Percentiles rank a stretch among this genome's conserved stretches.
Conservation (phyloP, 148 eudicot species). For the Rhododendron ovatum region DNA sequence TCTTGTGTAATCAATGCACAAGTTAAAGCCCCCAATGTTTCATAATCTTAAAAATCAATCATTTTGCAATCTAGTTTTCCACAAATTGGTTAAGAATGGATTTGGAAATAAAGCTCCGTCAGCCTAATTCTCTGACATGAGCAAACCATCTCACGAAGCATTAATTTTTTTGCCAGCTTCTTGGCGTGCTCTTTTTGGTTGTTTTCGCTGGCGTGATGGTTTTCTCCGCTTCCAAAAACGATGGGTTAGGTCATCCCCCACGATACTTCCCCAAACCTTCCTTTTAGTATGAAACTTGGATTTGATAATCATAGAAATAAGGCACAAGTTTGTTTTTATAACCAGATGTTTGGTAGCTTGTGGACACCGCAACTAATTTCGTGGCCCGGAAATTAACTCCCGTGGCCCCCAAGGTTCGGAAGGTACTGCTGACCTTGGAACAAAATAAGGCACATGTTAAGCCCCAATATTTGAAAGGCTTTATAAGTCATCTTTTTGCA, state of each 20-base stretch:
- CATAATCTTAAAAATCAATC: no score
- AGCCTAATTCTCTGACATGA: no score
- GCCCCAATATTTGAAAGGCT: not conserved
- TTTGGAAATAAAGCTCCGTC: no score
- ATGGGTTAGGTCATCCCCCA: not conserved
- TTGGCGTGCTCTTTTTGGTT: not conserved
- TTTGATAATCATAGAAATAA: not conserved
- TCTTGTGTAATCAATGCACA: not conserved
- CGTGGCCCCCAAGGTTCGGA: not conserved
- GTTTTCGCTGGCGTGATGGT: not conserved
- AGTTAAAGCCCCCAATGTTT: no score
- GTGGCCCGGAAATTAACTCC: not conserved
- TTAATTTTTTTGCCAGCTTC: no score
- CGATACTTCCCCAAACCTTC: not conserved
- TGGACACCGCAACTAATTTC: no score
- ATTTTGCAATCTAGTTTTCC: no score
- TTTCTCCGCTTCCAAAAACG: constrained; percentile 14
- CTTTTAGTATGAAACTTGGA: not conserved
- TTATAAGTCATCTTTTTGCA: not conserved
- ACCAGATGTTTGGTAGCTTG: not conserved
- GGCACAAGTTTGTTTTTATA: not conserved
- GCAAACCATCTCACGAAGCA: no score
- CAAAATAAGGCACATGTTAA: not conserved
- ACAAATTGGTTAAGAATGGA: not conserved
- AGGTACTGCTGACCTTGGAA: no score